Evolutionary conservation across 805 yeast species (phyloP), one percentile per base, ranked within the genome.

Genomic region (Starmerella bacillaris): DNA sequence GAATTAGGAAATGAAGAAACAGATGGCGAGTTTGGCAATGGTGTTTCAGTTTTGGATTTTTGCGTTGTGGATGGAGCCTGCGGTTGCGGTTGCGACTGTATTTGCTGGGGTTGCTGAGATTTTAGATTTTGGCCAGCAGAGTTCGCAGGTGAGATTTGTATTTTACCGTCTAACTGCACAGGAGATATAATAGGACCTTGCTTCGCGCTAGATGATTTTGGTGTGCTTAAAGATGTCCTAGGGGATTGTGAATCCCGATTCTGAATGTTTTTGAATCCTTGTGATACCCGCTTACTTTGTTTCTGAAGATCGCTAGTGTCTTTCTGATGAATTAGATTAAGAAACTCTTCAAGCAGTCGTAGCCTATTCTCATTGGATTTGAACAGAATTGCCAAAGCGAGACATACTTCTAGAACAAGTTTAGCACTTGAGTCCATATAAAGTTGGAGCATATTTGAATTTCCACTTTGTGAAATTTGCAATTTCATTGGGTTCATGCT

Each of bases 401-500:
- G 9, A 11, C 29, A 6, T 14, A 26, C 16, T 11, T 26, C 29
- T 12, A 26, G 29, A 5, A 26, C 29, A 5, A 26, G 29, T 11
- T 26, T 26, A 18, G 36, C 29, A 7, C 29, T 37, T 18, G 27
- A 5, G 6, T 24, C 34, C 18, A 21, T 21, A 4, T 22, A 26
- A 15, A 14, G n/a, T 18, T 26, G 29, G n/a, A n/a, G n/a, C 14
- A 26, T 11, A 11, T 11, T 11, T 7, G 14, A 22, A 21, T 17
- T 24, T 17, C 20, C 4, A 16, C 14, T 14, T 5, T 14, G 22
- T 2, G 16, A 7, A n/a, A 12, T 9, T 14, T 30, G n/a, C 21
- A 19, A 24, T 9, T 24, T 21, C 17, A 6, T 31, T 24, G 14
- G 35, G 15, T 21, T 26, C 24, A 47, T 20, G 5, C 54, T 41